Evolutionary conservation across 2,329 filamentous ascomycete species (phyloP), one percentile per base, ranked within the genome.

Genomic region (Paraconiothyrium sp.): DNA sequence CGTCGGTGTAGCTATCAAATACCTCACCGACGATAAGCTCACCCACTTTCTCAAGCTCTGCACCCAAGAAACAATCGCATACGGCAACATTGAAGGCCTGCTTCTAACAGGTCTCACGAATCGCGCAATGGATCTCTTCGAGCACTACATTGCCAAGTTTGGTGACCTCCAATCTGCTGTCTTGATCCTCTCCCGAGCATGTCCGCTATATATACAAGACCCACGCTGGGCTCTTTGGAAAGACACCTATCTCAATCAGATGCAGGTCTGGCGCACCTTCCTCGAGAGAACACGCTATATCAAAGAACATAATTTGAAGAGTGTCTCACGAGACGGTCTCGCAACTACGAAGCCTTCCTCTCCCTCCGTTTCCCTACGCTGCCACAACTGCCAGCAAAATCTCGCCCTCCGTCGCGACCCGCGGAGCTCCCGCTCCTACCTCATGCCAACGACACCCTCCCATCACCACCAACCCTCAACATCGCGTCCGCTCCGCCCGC

Each of bases 81-180:
- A 86, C 3, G 92, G 92, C 51, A 89, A 94, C 70, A 86, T 94
- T 54, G 90, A 93, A 76, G 92, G 89, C 35, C 87, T 95, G 44
- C 86, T 93, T 2, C 84, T 96, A 13, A 92, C 91, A 0, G 92
- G 92, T 41, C 89, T 96, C 62, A 89, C 88, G 2, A 90, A 92
- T 66, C 83, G 84, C 57, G 84, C 90, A 55, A 88, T 94, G 60
- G 90, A 93, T 73, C 87, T 95, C 20, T 86, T 94, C 62, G 90
- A 91, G 63, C 87, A 88, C 54, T 93, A 93, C 76, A 85, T 95
- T 49, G 85, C 89, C 68, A 90, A 90, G 67, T 93, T 90, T 75
- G 85, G 89, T 72, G 92, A 94, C 75, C 84, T 92, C 27, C 92
- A 96, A 79, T 93, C 92, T 1, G 90, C 92, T 1, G 90, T 91